A percentile compares a stretch with the other conserved stretches of the same genome.
phyloP scores from a whole-genome alignment of 2,329 filamentous ascomycete genomes.

The Esteya vermicola region DNA sequence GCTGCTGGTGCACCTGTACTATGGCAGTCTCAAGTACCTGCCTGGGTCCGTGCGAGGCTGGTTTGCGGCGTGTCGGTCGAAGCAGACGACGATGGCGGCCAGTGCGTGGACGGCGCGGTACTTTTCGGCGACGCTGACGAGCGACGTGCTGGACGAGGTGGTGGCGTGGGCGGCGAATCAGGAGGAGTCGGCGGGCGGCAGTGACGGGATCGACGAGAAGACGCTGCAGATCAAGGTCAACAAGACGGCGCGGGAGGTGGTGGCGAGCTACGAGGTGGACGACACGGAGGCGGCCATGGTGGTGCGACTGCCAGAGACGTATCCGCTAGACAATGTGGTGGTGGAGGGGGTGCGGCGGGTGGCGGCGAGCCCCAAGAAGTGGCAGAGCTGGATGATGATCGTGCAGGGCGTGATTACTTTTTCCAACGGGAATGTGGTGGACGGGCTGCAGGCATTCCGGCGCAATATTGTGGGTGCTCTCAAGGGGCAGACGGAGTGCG shows the following conservation, averaged over 20 bases:
- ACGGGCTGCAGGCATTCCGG: conserved; percentile 73
- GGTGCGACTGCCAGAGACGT: conserved; percentile 67
- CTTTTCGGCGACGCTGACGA: conserved; percentile 59
- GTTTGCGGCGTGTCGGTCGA: conserved; percentile 69
- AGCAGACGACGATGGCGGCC: conserved; percentile 66
- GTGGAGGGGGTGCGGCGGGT: conserved; percentile 72
- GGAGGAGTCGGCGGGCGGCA: conserved; percentile 24
- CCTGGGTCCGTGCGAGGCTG: conserved; percentile 70
- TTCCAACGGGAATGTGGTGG: conserved; percentile 76
- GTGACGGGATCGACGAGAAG: conserved; percentile 28
- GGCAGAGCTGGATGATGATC: conserved; percentile 79
- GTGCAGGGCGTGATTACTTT: conserved; percentile 91
- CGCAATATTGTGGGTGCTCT: conserved; percentile 77
- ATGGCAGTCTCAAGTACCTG: conserved; percentile 60
- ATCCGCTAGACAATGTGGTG: conserved; percentile 65
- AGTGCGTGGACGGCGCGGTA: conserved; percentile 76
- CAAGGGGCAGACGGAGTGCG: conserved; percentile 88
- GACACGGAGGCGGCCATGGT: conserved; percentile 71
- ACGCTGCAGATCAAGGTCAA: conserved; percentile 57
- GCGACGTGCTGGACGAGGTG: conserved; percentile 52
- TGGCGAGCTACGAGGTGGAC: conserved; percentile 75
- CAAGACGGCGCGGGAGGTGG: conserved; percentile 57
- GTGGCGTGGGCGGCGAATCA: conserved; percentile 48
- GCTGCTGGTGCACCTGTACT: conserved; percentile 77
- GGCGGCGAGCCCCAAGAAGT: conserved; percentile 79